Conservation (phyloP, 257 asterid genomes). For the Lithospermum erythrorhizon region DNA sequence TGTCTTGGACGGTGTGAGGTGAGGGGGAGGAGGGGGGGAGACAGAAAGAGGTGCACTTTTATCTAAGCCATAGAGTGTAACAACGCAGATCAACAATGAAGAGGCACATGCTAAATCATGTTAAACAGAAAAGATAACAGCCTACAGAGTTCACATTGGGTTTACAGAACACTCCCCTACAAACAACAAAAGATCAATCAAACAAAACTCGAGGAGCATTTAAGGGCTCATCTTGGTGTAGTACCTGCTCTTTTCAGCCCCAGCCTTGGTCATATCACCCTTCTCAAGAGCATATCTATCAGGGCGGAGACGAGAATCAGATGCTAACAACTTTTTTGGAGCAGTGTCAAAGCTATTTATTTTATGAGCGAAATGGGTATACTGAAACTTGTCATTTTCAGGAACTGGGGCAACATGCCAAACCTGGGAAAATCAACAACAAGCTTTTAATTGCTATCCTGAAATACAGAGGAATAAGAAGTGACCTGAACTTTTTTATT, state of each 20-base stretch:
- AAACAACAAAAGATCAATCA: too few relatives aligned
- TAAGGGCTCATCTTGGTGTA: conserved; percentile 5
- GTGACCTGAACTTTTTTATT: background rate
- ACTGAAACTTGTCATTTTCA: conserved; percentile 73
- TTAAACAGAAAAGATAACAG: too few relatives aligned
- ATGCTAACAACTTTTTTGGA: conserved; percentile 74
- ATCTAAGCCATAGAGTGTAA: too few relatives aligned
- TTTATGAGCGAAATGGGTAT: conserved; percentile 86
- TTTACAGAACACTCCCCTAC: too few relatives aligned
- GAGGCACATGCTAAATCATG: too few relatives aligned
- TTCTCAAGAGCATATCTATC: conserved; percentile 95
- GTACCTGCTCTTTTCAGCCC: conserved; percentile 90
- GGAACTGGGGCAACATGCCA: conserved; percentile 79
- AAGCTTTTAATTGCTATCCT: background rate
- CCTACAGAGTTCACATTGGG: too few relatives aligned
- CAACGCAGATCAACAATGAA: too few relatives aligned
- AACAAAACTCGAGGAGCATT: background rate
- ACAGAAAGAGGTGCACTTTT: too few relatives aligned
- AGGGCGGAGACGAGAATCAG: conserved; percentile 97
- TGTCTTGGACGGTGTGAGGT: too few relatives aligned
- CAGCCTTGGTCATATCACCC: conserved; percentile 87
- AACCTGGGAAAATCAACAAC: conserved; percentile 28
- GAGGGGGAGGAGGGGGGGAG: too few relatives aligned
- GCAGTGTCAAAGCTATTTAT: conserved; percentile 88
- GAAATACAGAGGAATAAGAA: background rate